Percentiles rank a stretch among this genome's conserved stretches.
Evolutionary conservation across 176 grass and related monocot genomes (phyloP).

Genomic region (Triticum urartu): DNA sequence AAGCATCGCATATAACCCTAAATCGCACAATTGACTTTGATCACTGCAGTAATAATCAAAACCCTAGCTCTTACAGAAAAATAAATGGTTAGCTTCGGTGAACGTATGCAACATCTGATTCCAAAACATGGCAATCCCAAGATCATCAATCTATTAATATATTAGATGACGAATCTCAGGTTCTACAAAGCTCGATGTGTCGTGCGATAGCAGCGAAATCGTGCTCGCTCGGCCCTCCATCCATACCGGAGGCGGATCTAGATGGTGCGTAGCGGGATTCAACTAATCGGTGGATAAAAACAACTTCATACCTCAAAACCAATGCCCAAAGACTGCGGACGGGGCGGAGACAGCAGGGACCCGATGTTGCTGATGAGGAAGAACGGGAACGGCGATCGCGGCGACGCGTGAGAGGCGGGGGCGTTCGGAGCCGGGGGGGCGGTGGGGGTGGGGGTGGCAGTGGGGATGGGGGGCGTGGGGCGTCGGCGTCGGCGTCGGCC

Average conservation of each 20-base stretch:
- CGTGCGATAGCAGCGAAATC: neutral
- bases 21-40: neutral
- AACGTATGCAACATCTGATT: neutral
- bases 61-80: neutral
- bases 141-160: neutral
- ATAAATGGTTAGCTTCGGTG: neutral
- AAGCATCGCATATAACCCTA: neutral
- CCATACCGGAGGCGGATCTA: neutral
- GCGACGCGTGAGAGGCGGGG: neutral
- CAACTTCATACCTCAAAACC: constrained; percentile 3
- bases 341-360: neutral
- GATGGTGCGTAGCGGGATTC: neutral
- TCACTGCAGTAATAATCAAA: neutral
- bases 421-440: neutral
- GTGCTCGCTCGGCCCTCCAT: neutral
- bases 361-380: neutral
- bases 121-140: neutral
- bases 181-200: neutral
- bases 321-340: neutral
- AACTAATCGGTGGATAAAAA: neutral
- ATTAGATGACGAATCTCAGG: neutral
- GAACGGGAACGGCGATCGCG: neutral
- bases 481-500: too few relatives aligned
- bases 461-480: neutral
- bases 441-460: too few relatives aligned